Base-by-base conservation (phyloP, 2,329 filamentous ascomycete genomes). In the Aspergillus fijiensis region DNA sequence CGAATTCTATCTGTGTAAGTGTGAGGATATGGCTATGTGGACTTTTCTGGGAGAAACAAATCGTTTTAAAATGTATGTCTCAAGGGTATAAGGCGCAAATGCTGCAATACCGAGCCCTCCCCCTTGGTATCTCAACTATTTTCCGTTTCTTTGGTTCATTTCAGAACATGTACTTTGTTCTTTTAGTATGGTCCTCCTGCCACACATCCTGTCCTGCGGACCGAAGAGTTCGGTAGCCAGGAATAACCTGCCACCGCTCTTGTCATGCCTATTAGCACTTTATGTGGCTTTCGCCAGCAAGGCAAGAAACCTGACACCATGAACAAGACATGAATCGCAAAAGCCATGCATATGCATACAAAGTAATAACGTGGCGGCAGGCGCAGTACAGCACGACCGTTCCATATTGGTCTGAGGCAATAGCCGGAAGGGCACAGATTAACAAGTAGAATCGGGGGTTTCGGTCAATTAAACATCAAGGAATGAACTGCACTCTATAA, bases 401-500 rank as follows among this genome's bases (percentile, higher is more conserved):
- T 65, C 57, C 47, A 62, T 58, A 57, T 58, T 33, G 56, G 39
- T 52, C 51, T 31, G 55, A 57, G 42, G 39, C 52, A 51, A 50
- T 59, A 56, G 63, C 51, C 51, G 57, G 47, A 35, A 52, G 51
- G 48, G 48, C 49, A 58, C 29, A 31, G 19, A 55, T 49, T n/a
- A 51, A 63, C 59, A 63, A 53, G 65, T 54, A 58, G 47, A 66
- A 63, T 55, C 39, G 50, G 62, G 69, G 14, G 1, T 42, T 7
- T 42, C 16, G 16, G 5, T n/a, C 39, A 19, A 42, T 66, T 57
- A 69, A 69, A 58, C 59, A 58, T 64, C 48, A 69, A 67, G 66
- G 72, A 69, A 65, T 67, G 66, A 65, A 73, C 66, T 67, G 69
- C 64, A 58, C 59, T 21, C 59, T 55, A 68, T 70, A 71, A 74